A percentile compares a stretch with the other conserved stretches of the same genome.
Evolutionary conservation across 2,329 filamentous ascomycete genomes (phyloP).

Genomic region (Aspergillus phoenicis): DNA sequence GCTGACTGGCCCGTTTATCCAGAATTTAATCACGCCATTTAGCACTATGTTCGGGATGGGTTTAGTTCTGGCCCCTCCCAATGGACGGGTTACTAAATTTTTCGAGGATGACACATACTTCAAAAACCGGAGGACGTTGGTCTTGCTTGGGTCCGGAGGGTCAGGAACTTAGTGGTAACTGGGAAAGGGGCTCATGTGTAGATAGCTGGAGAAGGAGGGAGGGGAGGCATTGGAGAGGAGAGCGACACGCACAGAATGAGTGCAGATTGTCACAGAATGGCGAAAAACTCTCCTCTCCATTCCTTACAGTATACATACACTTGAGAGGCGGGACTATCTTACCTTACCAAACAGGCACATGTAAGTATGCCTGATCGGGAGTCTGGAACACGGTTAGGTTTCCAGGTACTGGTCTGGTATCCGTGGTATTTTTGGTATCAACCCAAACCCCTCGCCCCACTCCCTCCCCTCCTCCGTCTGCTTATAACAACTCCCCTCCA

Average conservation of each 20-base stretch:
- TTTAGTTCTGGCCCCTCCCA: not conserved
- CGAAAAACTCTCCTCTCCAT: no score
- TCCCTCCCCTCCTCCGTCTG: constrained; percentile 1
- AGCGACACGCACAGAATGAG: not conserved
- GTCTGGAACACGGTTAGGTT: not conserved
- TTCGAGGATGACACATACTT: not conserved
- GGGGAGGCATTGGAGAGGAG: constrained; percentile 1
- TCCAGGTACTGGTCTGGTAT: not conserved
- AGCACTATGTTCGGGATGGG: not conserved
- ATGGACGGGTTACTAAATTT: not conserved
- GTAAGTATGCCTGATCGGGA: not conserved
- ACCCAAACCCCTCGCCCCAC: constrained; percentile 6
- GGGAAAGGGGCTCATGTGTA: not conserved
- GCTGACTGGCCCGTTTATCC: not conserved
- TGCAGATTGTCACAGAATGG: no score
- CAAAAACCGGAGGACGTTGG: not conserved
- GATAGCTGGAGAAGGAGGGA: not conserved
- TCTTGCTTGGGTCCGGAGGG: no score
- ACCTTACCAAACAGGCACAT: not conserved
- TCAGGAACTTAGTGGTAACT: not conserved
- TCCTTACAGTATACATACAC: no score
- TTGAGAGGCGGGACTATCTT: not conserved
- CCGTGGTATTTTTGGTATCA: not conserved
- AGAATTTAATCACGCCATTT: constrained; percentile 11
- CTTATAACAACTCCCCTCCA: constrained; percentile 11